Evolutionary conservation across 495 filamentous ascomycete genomes (phyloP).

Genomic region (Hypoxylon subgilvum): DNA sequence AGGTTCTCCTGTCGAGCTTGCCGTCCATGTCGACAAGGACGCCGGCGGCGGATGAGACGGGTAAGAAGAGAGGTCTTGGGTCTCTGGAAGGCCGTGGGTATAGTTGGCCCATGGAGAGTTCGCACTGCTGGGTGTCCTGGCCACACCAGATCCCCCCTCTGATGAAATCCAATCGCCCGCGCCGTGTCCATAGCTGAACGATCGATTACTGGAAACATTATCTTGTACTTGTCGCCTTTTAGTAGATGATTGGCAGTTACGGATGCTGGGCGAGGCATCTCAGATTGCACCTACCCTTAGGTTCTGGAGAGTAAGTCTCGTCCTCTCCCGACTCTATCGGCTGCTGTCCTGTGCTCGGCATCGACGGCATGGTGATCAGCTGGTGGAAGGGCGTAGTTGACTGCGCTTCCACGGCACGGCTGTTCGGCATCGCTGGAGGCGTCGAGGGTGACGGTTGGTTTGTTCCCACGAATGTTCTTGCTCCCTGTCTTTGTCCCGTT

Average conservation of each 20-base stretch:
- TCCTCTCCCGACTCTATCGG: constrained; percentile 49
- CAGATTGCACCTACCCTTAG: constrained; percentile 48
- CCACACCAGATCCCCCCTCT: constrained; percentile 43
- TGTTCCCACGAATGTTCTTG: constrained; percentile 47
- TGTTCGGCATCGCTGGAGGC: constrained; percentile 55
- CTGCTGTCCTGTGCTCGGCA: constrained; percentile 55
- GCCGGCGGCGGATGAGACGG: constrained; percentile 45
- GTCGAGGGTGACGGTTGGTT: constrained; percentile 55
- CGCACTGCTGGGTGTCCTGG: constrained; percentile 45
- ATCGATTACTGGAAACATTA: constrained; percentile 39
- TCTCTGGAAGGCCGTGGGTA: constrained; percentile 48
- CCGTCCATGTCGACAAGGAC: constrained; percentile 48
- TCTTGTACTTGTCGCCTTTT: constrained; percentile 45
- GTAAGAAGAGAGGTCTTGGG: constrained; percentile 50
- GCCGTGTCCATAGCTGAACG: constrained; percentile 49
- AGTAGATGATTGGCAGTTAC: constrained; percentile 31
- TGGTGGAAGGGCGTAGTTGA: constrained; percentile 51
- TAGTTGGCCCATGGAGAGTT: constrained; percentile 48
- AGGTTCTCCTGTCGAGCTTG: constrained; percentile 23
- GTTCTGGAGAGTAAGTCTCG: constrained; percentile 46
- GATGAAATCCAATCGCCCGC: constrained; percentile 53
- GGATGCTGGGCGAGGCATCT: neutral
- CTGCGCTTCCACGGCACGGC: constrained; percentile 52
- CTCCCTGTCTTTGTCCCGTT: constrained; percentile 46
- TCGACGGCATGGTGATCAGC: constrained; percentile 52